phyloP scores from a whole-genome alignment of 2,329 filamentous ascomycete genomes.

The Ciborinia camelliae region DNA sequence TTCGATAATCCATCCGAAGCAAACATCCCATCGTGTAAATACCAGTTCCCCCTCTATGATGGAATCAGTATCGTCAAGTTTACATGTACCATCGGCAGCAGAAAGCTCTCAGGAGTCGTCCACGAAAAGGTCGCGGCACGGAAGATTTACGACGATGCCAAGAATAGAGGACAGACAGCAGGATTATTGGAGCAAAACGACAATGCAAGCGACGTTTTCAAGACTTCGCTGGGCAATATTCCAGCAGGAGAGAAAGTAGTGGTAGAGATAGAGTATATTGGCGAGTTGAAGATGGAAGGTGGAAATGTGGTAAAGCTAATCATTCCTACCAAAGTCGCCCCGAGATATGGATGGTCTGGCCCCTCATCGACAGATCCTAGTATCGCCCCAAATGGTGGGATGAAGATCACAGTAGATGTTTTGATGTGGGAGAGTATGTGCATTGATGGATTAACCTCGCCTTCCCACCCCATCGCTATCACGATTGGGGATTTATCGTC shows the following conservation, averaged over 20 bases:
- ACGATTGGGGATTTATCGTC: constrained; percentile 57
- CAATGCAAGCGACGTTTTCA: constrained; percentile 62
- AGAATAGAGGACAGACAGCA: constrained; percentile 56
- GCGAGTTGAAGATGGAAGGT: constrained; percentile 67
- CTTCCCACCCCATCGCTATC: constrained; percentile 64
- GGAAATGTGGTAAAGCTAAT: constrained; percentile 65
- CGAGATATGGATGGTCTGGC: constrained; percentile 59
- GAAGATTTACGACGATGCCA: constrained; percentile 56
- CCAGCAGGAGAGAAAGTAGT: constrained; percentile 53
- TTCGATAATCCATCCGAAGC: constrained; percentile 56
- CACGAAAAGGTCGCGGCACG: constrained; percentile 63
- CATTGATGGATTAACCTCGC: constrained; percentile 62
- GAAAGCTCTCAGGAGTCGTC: constrained; percentile 61
- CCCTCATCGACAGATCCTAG: not conserved
- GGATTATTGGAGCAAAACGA: constrained; percentile 62
- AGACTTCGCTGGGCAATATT: constrained; percentile 65
- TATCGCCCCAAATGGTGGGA: constrained; percentile 20
- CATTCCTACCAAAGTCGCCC: constrained; percentile 64
- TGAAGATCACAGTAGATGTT: constrained; percentile 55
- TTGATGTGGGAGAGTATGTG: constrained; percentile 53
- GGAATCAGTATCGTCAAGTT: constrained; percentile 69
- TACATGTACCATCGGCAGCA: constrained; percentile 58
- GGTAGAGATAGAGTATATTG: constrained; percentile 63
- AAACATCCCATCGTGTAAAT: constrained; percentile 54
- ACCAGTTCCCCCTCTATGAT: constrained; percentile 70